These are phyloP conservation scores for Chloropicon primus DNA, from an alignment of 139 green algal genomes.

Conservation along the genomic window DNA sequence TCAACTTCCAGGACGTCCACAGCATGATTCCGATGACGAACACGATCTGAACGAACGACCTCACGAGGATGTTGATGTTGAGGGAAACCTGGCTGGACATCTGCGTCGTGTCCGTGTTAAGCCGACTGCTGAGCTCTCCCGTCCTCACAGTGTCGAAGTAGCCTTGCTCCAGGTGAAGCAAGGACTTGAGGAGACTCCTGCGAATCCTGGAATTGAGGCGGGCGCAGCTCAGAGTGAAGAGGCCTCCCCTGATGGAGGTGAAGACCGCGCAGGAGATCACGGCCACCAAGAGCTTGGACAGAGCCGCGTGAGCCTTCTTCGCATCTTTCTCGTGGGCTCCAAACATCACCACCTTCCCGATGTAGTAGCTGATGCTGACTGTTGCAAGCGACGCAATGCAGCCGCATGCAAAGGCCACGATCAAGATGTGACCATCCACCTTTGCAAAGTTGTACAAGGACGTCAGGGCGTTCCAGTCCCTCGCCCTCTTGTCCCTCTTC, in stretches of 20 bases:
- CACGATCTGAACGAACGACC: constrained; percentile 30
- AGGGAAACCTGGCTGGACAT: constrained; percentile 46
- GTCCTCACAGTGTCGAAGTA: constrained; percentile 65
- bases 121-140: constrained; percentile 30
- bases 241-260: constrained; percentile 27
- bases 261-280: constrained; percentile 43
- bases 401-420: constrained; percentile 40
- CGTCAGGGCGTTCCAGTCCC: neutral
- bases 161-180: constrained; percentile 44
- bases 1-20: constrained; percentile 54
- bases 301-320: constrained; percentile 31
- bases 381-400: constrained; percentile 36
- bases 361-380: constrained; percentile 61
- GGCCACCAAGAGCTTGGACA: constrained; percentile 39
- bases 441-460: neutral
- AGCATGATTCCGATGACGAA: constrained; percentile 79
- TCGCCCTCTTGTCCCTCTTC: neutral
- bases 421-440: constrained; percentile 34
- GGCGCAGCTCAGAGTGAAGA: neutral
- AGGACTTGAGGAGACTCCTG: neutral
- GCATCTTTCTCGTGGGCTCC: constrained; percentile 50
- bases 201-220: neutral
- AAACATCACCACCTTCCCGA: constrained; percentile 59
- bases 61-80: constrained; percentile 67
- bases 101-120: constrained; percentile 57